Base-by-base conservation (phyloP, 768 basidiomycete genomes). In the Dioszegia aurantiaca region DNA sequence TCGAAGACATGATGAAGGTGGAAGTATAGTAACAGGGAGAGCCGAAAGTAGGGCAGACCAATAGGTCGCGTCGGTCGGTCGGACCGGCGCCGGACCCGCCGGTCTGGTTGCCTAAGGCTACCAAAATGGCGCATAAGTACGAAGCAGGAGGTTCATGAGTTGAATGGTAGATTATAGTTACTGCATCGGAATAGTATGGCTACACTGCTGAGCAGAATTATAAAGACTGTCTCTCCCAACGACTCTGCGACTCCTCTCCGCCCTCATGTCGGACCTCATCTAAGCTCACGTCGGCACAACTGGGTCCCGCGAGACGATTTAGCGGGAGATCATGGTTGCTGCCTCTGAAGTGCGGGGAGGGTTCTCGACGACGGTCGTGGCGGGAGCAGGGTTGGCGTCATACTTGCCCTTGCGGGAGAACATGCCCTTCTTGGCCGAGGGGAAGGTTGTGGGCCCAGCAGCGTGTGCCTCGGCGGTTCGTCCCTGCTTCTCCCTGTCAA, bases 401-500 rank as follows among this genome's bases (percentile, higher is more conserved):
- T 56, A 58, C 37, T 58, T 55, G 27, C 66, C 64, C 27, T 59
- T 55, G 36, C 56, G 41, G 28, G 53, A 36, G 64, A 70, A 70
- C 36, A 70, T 58, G 28, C 64, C 60, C 59, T 47, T 67, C 60
- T 65, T 70, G 37, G 19, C 24, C 16, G 53, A 33, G 44, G 31
- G 31, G n/a, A n/a, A n/a, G 28, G 26, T 53, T 8, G 41, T 36
- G 24, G 44, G 36, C 28, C 27, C 41, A 31, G 40, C 30, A 46
- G 23, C 36, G 11, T n/a, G n/a, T n/a, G 41, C 42, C 30, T 48
- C 63, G 42, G 54, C 49, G 48, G 52, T n/a, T 17, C 54, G 55
- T 19, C 42, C 56, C 59, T 63, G 39, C 59, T 69, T 66, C 65
- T 73, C 72, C 11, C 44, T 27, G 53, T 70, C 72, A 33, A 43